These are phyloP conservation scores for Alternaria novae-zelandiae DNA, from an alignment of 2,329 filamentous ascomycete genomes.

Conservation along the genomic window DNA sequence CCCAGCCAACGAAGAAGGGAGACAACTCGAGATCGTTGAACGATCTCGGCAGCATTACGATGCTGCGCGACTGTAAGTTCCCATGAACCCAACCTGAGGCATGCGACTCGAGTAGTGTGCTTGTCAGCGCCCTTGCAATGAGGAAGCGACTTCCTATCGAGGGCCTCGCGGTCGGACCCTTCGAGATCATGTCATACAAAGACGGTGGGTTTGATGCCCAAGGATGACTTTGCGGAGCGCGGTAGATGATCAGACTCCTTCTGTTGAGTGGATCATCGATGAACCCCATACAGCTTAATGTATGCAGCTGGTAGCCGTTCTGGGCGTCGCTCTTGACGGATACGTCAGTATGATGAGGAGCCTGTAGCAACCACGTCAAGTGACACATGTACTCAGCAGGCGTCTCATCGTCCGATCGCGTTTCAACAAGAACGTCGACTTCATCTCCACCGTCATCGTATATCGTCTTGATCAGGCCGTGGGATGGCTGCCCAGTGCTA, in stretches of 20 bases:
- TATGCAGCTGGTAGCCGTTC: constrained; percentile 16
- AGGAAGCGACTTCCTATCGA: constrained; percentile 13
- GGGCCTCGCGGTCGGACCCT: constrained; percentile 7
- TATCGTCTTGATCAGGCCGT: constrained; percentile 14
- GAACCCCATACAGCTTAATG: constrained; percentile 19
- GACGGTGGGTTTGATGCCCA: constrained; percentile 16
- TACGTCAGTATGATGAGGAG: constrained; percentile 3
- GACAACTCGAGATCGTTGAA: constrained; percentile 15
- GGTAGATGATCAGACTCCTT: constrained; percentile 16
- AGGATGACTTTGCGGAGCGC: constrained; percentile 16
- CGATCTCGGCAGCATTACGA: constrained; percentile 14
- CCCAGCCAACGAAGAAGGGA: constrained; percentile 22
- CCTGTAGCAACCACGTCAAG: constrained; percentile 21
- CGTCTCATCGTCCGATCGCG: constrained; percentile 72
- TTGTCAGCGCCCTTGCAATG: constrained; percentile 11
- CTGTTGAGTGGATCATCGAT: constrained; percentile 19
- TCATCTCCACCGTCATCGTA: constrained; percentile 15
- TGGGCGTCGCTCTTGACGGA: constrained; percentile 1
- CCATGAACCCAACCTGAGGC: constrained; percentile 19
- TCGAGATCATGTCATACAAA: constrained; percentile 13
- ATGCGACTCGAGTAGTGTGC: constrained; percentile 15
- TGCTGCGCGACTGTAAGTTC: constrained; percentile 17
- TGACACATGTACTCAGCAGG: constrained; percentile 17
- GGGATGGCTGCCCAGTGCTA: not conserved
- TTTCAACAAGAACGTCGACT: constrained; percentile 56